Evolutionary conservation across 2,329 filamentous ascomycete genomes (phyloP), one percentile per base, ranked within the genome.

Genomic region (Parastagonospora avenae): DNA sequence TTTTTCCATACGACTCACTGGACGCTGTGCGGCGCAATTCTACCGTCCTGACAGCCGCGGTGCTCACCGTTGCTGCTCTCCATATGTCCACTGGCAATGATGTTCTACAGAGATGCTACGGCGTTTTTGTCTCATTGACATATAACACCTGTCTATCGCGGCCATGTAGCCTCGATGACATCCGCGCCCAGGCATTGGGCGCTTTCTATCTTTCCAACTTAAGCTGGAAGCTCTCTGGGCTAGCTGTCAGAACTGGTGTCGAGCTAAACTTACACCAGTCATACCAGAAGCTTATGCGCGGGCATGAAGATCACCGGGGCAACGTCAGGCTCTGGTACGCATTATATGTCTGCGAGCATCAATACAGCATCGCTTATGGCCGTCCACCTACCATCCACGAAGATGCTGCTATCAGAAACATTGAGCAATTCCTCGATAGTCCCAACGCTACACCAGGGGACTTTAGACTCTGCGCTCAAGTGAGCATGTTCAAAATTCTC

Each of bases 331-430:
- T 77, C 1, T 77, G 73, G 73, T 76, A 76, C 36, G 67, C 71
- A 4, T 51, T 76, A 8, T 75, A 74, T 42, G 64, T 70, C 5
- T 73, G 68, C 50, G 74, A 77, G 51, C 74, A 76, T 54, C 73
- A 76, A 46, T 74, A 74, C 36, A 69, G 67, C 19, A 70, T 76
- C 35, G 74, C 74, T 0, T 76, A 76, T 35, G 74, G 74, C n/a
- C 66, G 74, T 2, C 74, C 74, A 49, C 72, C 72, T 1, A 67
- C 74, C 35, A 73, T 75, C 45, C 68, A 74, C 46, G 72, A 74
- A 48, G 70, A 74, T 24, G 58, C 67, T 2, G 65, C 73, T 2
- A 72, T 75, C 41, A 69, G 68, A 36, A 69, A 74, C 42, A 63
- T 70, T n/a, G 72, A 75, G 12, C 53, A 49, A 3, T 72, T 70